A percentile compares a stretch with the other conserved stretches of the same genome.
Evolutionary conservation across 768 basidiomycete species (phyloP).

Genomic region (Leccinum barrowsii): DNA sequence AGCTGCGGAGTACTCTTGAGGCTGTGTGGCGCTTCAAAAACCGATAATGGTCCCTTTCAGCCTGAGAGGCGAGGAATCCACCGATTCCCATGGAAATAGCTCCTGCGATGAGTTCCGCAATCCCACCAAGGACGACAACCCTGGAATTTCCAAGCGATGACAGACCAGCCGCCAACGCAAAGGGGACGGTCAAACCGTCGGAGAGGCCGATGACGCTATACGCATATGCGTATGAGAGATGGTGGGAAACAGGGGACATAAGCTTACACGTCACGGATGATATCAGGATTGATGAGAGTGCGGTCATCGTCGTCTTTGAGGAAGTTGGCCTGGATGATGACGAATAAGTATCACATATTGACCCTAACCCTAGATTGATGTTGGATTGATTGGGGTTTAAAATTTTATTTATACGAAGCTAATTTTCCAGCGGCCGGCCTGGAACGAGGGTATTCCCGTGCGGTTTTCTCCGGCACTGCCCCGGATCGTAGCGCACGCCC

Average conservation of each 20-base stretch:
- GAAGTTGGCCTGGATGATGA: neutral
- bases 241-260: neutral
- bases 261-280: slow-evolving; percentile 81
- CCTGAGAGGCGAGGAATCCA: slow-evolving; percentile 94
- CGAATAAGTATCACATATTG: neutral
- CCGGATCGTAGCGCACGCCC: too few relatives aligned
- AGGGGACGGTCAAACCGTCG: slow-evolving; percentile 88
- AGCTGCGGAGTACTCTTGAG: slow-evolving; percentile 82
- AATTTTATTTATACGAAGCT: too few relatives aligned
- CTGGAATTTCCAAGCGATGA: slow-evolving; percentile 85
- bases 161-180: slow-evolving; percentile 85
- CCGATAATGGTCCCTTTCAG: slow-evolving; percentile 92
- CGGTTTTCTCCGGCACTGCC: too few relatives aligned
- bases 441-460: too few relatives aligned
- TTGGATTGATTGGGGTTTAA: too few relatives aligned
- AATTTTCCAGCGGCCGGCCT: too few relatives aligned
- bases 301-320: slow-evolving; percentile 78
- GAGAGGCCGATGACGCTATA: slow-evolving; percentile 83
- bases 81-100: slow-evolving; percentile 99
- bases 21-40: slow-evolving; percentile 74
- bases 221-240: slow-evolving; percentile 2
- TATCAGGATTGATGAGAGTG: slow-evolving; percentile 79
- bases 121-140: slow-evolving; percentile 90
- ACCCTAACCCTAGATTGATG: slow-evolving; percentile 11
- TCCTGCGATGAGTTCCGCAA: slow-evolving; percentile 95